Conservation (phyloP, 2,329 filamentous ascomycete species). For the Aspergillus sp. region DNA sequence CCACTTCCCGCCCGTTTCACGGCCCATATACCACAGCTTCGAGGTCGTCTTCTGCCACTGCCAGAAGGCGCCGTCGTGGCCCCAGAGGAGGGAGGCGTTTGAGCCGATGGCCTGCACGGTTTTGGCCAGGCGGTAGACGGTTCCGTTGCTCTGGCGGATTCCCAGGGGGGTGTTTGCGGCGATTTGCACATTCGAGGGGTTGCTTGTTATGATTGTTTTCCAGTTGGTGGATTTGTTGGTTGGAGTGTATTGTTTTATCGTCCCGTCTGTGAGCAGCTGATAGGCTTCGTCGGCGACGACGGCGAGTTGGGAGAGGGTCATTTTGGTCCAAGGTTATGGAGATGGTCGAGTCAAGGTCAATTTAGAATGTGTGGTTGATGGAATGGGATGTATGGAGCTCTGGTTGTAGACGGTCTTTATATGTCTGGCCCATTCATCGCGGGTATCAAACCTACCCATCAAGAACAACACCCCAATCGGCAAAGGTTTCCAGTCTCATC, state of each 20-base stretch:
- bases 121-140: not conserved
- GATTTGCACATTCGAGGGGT: slow-evolving; percentile 4
- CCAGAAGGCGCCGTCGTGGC: not conserved
- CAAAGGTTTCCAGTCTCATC: not conserved
- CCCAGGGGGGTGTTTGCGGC: not conserved
- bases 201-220: not conserved
- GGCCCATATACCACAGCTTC: slow-evolving; percentile 7
- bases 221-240: not conserved
- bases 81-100: slow-evolving; percentile 2
- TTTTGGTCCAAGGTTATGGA: not conserved
- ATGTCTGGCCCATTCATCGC: not conserved
- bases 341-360: not conserved
- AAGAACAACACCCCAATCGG: not conserved
- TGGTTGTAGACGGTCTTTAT: not conserved
- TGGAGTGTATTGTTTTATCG: not conserved
- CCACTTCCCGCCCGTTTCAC: not conserved
- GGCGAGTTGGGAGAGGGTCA: slow-evolving; percentile 8
- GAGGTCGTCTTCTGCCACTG: not conserved
- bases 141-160: not conserved
- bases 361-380: not conserved
- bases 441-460: not conserved
- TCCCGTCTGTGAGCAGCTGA: slow-evolving; percentile 6
- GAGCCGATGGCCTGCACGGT: not conserved
- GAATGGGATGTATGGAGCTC: not conserved
- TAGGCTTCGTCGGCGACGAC: slow-evolving; percentile 2